A percentile compares a stretch with the other conserved stretches of the same genome.
phyloP scores from a whole-genome alignment of 2,329 filamentous ascomycete genomes.

The Colletotrichum brevisporum region DNA sequence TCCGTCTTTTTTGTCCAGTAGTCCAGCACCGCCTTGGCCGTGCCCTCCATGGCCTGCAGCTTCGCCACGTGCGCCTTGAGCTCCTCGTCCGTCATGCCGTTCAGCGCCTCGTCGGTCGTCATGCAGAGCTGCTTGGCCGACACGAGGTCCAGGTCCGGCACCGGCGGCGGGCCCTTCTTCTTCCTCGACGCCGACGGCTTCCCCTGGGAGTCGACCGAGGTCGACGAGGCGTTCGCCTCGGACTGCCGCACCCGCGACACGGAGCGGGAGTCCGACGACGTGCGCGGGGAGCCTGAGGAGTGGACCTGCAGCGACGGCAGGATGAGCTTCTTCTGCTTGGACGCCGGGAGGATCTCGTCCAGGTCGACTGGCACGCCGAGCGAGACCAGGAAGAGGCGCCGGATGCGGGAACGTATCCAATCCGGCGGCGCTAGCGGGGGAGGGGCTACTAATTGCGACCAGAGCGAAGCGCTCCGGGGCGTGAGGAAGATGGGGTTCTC shows the following conservation, averaged over 20 bases:
- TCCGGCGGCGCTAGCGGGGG: conserved; percentile 95
- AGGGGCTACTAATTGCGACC: conserved; percentile 95
- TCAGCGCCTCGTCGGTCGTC: conserved; percentile 86
- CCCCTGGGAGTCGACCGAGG: conserved; percentile 72
- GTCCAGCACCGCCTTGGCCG: conserved; percentile 82
- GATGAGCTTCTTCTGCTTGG: conserved; percentile 97
- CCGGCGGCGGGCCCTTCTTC: conserved; percentile 72
- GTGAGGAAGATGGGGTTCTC: conserved; percentile 82
- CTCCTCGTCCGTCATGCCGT: conserved; percentile 84
- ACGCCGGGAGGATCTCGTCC: conserved; percentile 96
- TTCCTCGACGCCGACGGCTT: conserved; percentile 62
- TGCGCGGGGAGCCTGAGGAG: conserved; percentile 66
- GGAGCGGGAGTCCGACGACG: conserved; percentile 68
- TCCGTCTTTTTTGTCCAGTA: conserved; percentile 92
- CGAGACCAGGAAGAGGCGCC: conserved; percentile 94
- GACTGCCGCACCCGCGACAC: conserved; percentile 61
- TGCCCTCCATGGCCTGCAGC: conserved; percentile 77
- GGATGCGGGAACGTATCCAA: conserved; percentile 96
- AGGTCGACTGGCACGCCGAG: conserved; percentile 96
- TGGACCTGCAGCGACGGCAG: conserved; percentile 81
- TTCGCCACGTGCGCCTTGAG: conserved; percentile 78
- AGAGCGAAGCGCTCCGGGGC: conserved; percentile 88
- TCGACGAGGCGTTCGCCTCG: conserved; percentile 68
- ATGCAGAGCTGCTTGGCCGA: conserved; percentile 83
- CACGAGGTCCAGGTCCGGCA: conserved; percentile 84